A percentile compares a stretch with the other conserved stretches of the same genome.
phyloP scores from a whole-genome alignment of 2,329 filamentous ascomycete species.

The Colletotrichum destructivum region DNA sequence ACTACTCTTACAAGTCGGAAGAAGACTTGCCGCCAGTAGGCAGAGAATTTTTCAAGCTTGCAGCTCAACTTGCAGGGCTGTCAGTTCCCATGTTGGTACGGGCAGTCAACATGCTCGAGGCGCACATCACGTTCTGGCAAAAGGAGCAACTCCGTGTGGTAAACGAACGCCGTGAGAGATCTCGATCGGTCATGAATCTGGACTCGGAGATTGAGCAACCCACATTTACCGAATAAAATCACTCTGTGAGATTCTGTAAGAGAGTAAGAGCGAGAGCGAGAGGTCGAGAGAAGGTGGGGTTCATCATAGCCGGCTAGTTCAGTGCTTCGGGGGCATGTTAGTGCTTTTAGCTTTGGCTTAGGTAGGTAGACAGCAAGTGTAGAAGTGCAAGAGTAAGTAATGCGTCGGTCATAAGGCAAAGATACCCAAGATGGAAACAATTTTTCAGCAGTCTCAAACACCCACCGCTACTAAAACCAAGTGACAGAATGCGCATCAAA shows the following conservation, averaged over 20 bases:
- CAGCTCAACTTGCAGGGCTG: constrained; percentile 52
- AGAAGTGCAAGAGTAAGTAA: background rate
- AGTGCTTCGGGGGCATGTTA: background rate
- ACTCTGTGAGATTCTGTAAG: background rate
- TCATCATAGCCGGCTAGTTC: background rate
- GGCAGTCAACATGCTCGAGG: constrained; percentile 58
- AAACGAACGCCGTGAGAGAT: constrained; percentile 28
- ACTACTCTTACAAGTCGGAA: constrained; percentile 45
- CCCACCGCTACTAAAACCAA: background rate
- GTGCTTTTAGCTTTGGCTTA: background rate
- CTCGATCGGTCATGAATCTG: background rate
- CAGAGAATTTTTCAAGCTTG: constrained; percentile 51
- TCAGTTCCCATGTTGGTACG: constrained; percentile 52
- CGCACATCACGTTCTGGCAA: constrained; percentile 54
- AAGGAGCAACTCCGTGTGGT: constrained; percentile 36
- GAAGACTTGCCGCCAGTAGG: constrained; percentile 52
- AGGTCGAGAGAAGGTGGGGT: too few species aligned
- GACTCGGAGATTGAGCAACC: constrained; percentile 19
- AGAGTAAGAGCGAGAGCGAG: background rate
- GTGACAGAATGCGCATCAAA: background rate
- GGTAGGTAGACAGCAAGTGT: background rate
- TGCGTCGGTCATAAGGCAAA: background rate
- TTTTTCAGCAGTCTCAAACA: too few species aligned
- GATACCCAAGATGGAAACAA: background rate
- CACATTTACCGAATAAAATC: background rate